Conservation (phyloP, 2,329 filamentous ascomycete species). For the Calonectria naviculata region DNA sequence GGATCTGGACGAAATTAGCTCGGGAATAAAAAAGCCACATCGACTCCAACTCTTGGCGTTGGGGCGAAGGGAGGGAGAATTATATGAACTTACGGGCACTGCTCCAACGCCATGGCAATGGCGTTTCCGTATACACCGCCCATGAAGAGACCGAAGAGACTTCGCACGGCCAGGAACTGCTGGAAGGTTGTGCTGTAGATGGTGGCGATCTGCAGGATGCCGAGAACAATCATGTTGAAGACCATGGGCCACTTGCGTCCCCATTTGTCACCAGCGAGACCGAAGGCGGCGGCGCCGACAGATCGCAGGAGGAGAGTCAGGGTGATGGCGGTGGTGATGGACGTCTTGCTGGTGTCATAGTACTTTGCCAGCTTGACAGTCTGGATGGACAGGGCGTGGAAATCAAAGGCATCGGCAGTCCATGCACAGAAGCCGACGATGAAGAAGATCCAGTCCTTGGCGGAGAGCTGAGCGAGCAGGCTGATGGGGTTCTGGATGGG, state of each 20-base stretch:
- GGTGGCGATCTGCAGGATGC: conserved; percentile 76
- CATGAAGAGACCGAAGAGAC: conserved; percentile 83
- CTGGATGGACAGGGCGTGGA: conserved; percentile 83
- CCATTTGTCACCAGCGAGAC: conserved; percentile 81
- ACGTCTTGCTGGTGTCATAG: conserved; percentile 65
- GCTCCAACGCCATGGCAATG: conserved; percentile 81
- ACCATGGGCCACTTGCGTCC: conserved; percentile 90
- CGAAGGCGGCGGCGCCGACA: conserved; percentile 80
- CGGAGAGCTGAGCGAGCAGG: conserved; percentile 72
- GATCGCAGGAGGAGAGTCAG: conserved; percentile 80
- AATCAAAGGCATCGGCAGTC: conserved; percentile 87
- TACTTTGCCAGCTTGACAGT: conserved; percentile 73
- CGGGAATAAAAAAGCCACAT: conserved; percentile 22
- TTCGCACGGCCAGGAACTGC: conserved; percentile 80
- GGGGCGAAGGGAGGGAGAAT: not conserved
- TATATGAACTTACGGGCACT: conserved; percentile 74
- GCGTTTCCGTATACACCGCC: conserved; percentile 84
- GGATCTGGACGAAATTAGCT: conserved; percentile 48
- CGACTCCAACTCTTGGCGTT: conserved; percentile 29
- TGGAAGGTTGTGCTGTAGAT: conserved; percentile 79
- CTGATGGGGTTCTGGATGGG: conserved; percentile 77
- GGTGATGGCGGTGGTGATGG: conserved; percentile 80
- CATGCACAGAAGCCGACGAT: conserved; percentile 79
- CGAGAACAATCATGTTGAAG: conserved; percentile 79
- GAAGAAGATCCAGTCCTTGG: conserved; percentile 80